A percentile compares a stretch with the other conserved stretches of the same genome.
Conservation (phyloP, 768 basidiomycete species). For the Kwoniella heveanensis region DNA sequence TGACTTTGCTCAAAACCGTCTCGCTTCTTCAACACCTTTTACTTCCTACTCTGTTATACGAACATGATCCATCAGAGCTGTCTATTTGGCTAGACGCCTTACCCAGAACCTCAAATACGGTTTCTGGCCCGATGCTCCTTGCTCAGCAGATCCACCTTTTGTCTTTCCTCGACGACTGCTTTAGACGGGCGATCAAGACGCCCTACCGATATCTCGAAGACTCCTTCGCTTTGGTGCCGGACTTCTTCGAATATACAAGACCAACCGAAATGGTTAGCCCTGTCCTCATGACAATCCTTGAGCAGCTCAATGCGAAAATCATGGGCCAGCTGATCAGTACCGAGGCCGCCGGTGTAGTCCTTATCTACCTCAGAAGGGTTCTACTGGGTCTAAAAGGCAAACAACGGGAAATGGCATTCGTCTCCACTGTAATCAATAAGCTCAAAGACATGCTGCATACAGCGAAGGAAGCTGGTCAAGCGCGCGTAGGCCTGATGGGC, state of each 20-base stretch:
- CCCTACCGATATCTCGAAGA: conserved; percentile 86
- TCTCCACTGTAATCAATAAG: conserved; percentile 44
- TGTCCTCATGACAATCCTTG: conserved; percentile 74
- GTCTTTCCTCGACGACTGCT: conserved; percentile 80
- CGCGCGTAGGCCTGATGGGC: conserved; percentile 27
- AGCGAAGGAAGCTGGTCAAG: conserved; percentile 39
- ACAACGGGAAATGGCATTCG: conserved; percentile 55
- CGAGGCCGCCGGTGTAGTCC: conserved; percentile 67
- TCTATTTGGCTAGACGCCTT: conserved; percentile 72
- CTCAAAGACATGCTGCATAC: conserved; percentile 27
- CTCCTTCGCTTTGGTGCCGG: conserved; percentile 57
- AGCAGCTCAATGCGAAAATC: conserved; percentile 74
- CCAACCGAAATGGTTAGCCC: conserved; percentile 63
- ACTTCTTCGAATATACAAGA: conserved; percentile 30
- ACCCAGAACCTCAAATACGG: conserved; percentile 59
- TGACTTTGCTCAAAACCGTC: conserved; percentile 62
- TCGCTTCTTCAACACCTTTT: conserved; percentile 69
- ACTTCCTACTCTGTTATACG: conserved; percentile 73
- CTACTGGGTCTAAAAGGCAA: conserved; percentile 65
- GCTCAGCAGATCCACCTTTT: conserved; percentile 61
- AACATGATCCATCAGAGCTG: conserved; percentile 72
- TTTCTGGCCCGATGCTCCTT: conserved; percentile 37
- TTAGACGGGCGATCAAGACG: conserved; percentile 75
- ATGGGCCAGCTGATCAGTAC: conserved; percentile 62
- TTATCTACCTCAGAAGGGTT: conserved; percentile 68